These are phyloP conservation scores for Lachnellula suecica DNA, from an alignment of 2,329 filamentous ascomycete species.

Conservation along the genomic window DNA sequence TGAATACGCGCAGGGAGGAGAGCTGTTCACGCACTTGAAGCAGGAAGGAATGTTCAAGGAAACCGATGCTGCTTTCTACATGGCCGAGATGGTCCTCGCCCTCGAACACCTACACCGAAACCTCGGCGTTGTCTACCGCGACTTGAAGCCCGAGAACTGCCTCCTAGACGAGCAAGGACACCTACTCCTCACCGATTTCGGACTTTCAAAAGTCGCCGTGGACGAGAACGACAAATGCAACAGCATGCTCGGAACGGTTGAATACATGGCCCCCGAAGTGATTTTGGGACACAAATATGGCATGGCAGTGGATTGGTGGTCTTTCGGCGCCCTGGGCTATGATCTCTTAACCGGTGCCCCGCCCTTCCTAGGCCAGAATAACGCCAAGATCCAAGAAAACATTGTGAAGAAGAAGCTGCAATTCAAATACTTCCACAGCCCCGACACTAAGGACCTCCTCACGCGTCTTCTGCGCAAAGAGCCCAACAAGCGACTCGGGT, in stretches of 20 bases:
- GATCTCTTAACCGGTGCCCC: slow-evolving; percentile 91
- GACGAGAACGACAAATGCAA: slow-evolving; percentile 72
- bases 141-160: slow-evolving; percentile 97
- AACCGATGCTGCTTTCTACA: slow-evolving; percentile 89
- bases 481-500: slow-evolving; percentile 83
- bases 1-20: slow-evolving; percentile 95
- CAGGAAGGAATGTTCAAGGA: slow-evolving; percentile 96
- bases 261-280: slow-evolving; percentile 99
- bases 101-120: slow-evolving; percentile 90
- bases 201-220: slow-evolving; percentile 89
- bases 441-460: slow-evolving; percentile 91
- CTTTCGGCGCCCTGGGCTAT: slow-evolving; percentile 86
- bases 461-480: slow-evolving; percentile 90
- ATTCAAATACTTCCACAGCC: slow-evolving; percentile 85
- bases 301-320: slow-evolving; percentile 98
- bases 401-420: slow-evolving; percentile 90
- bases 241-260: slow-evolving; percentile 89
- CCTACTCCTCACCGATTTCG: slow-evolving; percentile 93
- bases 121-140: slow-evolving; percentile 92
- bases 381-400: slow-evolving; percentile 93
- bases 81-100: slow-evolving; percentile 96
- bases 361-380: slow-evolving; percentile 87
- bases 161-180: slow-evolving; percentile 90
- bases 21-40: slow-evolving; percentile 92
- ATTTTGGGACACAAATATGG: slow-evolving; percentile 86